Conservation (phyloP, 2,329 filamentous ascomycete genomes). For the Beauveria caledonica region DNA sequence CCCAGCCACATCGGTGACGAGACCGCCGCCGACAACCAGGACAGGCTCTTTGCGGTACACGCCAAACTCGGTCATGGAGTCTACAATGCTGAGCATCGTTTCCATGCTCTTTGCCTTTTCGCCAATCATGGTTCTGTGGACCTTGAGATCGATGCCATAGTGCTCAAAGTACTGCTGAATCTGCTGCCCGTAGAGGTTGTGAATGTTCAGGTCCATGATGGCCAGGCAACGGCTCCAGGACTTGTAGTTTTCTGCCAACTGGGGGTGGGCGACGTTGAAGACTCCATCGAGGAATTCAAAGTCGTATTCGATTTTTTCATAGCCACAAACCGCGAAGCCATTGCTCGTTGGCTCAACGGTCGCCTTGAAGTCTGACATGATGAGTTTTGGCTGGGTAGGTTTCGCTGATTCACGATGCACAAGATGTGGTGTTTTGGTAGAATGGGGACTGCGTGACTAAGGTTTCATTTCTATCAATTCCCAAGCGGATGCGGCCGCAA, state of each 20-base stretch:
- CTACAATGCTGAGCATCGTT: constrained; percentile 59
- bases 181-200: constrained; percentile 55
- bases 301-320: constrained; percentile 70
- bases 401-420: not conserved
- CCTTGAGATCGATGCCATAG: constrained; percentile 51
- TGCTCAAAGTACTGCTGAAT: constrained; percentile 62
- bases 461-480: not conserved
- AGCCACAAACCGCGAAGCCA: constrained; percentile 64
- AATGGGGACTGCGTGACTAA: too few relatives aligned
- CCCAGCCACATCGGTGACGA: constrained; percentile 69
- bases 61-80: constrained; percentile 67
- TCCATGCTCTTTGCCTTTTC: constrained; percentile 69
- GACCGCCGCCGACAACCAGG: constrained; percentile 57
- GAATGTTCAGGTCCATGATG: constrained; percentile 65
- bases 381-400: not conserved
- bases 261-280: constrained; percentile 50
- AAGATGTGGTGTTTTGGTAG: not conserved
- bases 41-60: constrained; percentile 62
- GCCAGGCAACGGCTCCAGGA: constrained; percentile 58
- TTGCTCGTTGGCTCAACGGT: constrained; percentile 53
- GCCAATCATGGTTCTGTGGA: constrained; percentile 67
- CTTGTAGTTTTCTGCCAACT: constrained; percentile 58
- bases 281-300: constrained; percentile 65
- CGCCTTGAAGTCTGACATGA: constrained; percentile 35
- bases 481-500: not conserved